Evolutionary conservation across 768 basidiomycete species (phyloP).

Genomic region (Mycena pura): DNA sequence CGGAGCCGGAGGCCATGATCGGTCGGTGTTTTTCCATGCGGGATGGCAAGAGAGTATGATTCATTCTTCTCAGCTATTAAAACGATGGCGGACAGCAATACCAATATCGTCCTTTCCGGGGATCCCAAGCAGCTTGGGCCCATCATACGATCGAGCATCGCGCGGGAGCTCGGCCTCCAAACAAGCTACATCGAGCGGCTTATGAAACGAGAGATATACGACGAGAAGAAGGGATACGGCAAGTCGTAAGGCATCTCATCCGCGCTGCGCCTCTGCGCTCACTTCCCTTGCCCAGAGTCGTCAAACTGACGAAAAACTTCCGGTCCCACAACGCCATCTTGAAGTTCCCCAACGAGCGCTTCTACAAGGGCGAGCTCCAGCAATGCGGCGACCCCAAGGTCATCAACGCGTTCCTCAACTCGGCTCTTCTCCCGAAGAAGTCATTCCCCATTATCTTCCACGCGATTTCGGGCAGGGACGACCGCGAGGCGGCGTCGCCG

Average conservation of each 20-base stretch:
- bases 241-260: constrained; percentile 25
- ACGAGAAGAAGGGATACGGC: constrained; percentile 34
- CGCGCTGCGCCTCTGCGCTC: not conserved
- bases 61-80: constrained; percentile 49
- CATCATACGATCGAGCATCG: constrained; percentile 64
- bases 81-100: constrained; percentile 57
- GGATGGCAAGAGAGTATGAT: not conserved
- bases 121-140: constrained; percentile 79
- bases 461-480: constrained; percentile 63
- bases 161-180: constrained; percentile 61
- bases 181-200: constrained; percentile 68
- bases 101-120: constrained; percentile 68
- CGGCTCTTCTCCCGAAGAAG: constrained; percentile 47
- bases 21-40: not conserved
- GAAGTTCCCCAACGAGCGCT: constrained; percentile 63
- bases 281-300: constrained; percentile 47
- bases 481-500: constrained; percentile 70
- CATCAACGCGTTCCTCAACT: constrained; percentile 47
- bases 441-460: constrained; percentile 72
- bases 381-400: constrained; percentile 49
- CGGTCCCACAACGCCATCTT: constrained; percentile 68
- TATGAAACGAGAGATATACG: constrained; percentile 55
- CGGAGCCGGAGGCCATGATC: constrained; percentile 71
- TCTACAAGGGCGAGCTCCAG: constrained; percentile 63
- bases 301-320: constrained; percentile 71